phyloP scores from a whole-genome alignment of 176 grass and related monocot genomes.

The Aegilops sharonensis region DNA sequence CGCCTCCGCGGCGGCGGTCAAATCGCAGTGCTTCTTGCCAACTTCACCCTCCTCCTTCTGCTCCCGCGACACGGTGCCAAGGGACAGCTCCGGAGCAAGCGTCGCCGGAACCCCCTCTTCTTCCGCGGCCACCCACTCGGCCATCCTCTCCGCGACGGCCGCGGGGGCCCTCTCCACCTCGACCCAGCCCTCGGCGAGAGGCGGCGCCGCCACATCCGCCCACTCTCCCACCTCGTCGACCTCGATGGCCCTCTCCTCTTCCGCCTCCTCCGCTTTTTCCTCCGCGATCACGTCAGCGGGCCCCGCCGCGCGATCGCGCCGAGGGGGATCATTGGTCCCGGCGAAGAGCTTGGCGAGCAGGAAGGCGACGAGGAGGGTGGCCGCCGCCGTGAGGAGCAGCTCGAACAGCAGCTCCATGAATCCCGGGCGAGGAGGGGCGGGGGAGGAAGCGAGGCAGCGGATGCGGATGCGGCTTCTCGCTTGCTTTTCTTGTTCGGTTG shows the following conservation, averaged over 20 bases:
- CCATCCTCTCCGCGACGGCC: background rate
- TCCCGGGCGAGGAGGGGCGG: background rate
- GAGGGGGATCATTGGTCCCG: slow-evolving; percentile 29
- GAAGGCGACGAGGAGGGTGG: slow-evolving; percentile 62
- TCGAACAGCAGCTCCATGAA: slow-evolving; percentile 66
- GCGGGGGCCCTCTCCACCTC: slow-evolving; percentile 33
- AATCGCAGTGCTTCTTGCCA: slow-evolving; percentile 23
- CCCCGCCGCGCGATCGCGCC: slow-evolving; percentile 2
- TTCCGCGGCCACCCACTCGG: slow-evolving; percentile 18
- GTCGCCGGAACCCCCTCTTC: background rate
- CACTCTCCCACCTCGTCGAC: slow-evolving; percentile 27
- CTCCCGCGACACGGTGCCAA: background rate
- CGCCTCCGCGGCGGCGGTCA: background rate
- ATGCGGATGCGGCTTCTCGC: background rate
- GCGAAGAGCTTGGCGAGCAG: slow-evolving; percentile 60
- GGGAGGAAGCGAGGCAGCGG: background rate
- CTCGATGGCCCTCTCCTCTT: slow-evolving; percentile 42
- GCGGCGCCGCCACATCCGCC: background rate
- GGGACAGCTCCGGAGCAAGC: background rate
- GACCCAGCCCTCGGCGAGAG: slow-evolving; percentile 31
- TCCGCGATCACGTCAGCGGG: slow-evolving; percentile 25
- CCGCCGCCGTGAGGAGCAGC: slow-evolving; percentile 64
- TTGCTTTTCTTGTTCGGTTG: slow-evolving; percentile 24
- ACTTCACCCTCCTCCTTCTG: slow-evolving; percentile 3
- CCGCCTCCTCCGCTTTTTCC: background rate